A percentile compares a stretch with the other conserved stretches of the same genome.
These are phyloP conservation scores for Phytophthora kernoviae DNA, from an alignment of 352 stramenopile genomes.

Conservation along the genomic window DNA sequence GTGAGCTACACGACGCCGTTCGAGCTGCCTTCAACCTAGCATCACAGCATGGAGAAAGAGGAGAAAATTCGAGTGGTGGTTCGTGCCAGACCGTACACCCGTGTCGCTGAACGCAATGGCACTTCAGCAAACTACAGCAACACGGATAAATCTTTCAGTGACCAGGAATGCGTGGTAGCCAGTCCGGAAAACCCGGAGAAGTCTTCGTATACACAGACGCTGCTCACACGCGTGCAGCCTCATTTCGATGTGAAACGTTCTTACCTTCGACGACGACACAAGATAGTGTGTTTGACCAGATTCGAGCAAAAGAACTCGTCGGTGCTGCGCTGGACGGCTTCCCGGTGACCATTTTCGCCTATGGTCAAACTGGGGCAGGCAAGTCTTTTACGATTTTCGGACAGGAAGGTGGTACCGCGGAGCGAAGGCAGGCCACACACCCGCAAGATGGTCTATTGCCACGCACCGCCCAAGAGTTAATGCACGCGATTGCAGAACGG, in stretches of 20 bases:
- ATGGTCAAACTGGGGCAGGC: slow-evolving; percentile 72
- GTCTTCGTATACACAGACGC: slow-evolving; percentile 55
- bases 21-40: neutral
- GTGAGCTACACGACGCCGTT: neutral
- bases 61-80: slow-evolving; percentile 74
- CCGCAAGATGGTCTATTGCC: slow-evolving; percentile 59
- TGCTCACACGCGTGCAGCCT: slow-evolving; percentile 36
- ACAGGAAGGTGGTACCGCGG: slow-evolving; percentile 44
- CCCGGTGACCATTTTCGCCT: slow-evolving; percentile 77
- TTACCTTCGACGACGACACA: slow-evolving; percentile 43
- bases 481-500: slow-evolving; percentile 49
- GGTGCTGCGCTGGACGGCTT: slow-evolving; percentile 63
- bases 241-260: slow-evolving; percentile 73
- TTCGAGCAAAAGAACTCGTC: slow-evolving; percentile 50
- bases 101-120: neutral
- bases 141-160: neutral
- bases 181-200: slow-evolving; percentile 42
- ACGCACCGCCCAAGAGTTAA: slow-evolving; percentile 52
- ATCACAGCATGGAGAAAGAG: slow-evolving; percentile 56
- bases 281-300: slow-evolving; percentile 58
- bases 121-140: slow-evolving; percentile 6
- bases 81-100: slow-evolving; percentile 49
- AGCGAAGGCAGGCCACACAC: slow-evolving; percentile 33
- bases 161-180: slow-evolving; percentile 35
- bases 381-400: slow-evolving; percentile 84